Evolutionary conservation across 768 basidiomycete species (phyloP).

Genomic region (Termitomyces sp.): DNA sequence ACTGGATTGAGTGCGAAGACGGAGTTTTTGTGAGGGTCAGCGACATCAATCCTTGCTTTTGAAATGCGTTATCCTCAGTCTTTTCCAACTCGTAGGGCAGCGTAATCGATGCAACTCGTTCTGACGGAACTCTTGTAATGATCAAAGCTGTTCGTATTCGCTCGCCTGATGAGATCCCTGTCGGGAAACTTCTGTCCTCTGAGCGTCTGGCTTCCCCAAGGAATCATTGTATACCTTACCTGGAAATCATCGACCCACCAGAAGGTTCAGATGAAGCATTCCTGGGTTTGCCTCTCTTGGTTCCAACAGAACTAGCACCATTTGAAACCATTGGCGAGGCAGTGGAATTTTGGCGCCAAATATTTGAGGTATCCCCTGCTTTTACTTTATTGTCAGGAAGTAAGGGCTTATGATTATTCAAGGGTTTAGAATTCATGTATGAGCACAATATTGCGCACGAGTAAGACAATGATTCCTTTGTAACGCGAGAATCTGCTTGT

Average conservation of each 20-base stretch:
- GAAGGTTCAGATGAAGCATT: slow-evolving; percentile 9
- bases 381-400: too few relatives aligned
- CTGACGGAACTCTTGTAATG: slow-evolving; percentile 3
- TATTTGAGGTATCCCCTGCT: slow-evolving; percentile 14
- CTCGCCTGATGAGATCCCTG: background rate
- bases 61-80: background rate
- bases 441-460: slow-evolving; percentile 25
- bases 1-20: slow-evolving; percentile 3
- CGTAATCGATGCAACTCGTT: background rate
- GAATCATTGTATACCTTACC: slow-evolving; percentile 28
- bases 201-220: slow-evolving; percentile 6
- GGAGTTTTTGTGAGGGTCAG: background rate
- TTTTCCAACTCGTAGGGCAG: background rate
- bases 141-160: background rate
- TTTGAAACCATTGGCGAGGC: background rate
- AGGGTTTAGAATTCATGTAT: slow-evolving; percentile 29
- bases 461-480: slow-evolving; percentile 7
- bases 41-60: background rate
- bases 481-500: background rate
- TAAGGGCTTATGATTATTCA: background rate
- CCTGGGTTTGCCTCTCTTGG: background rate
- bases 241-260: slow-evolving; percentile 12
- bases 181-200: background rate
- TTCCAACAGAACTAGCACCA: background rate
- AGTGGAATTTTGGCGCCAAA: slow-evolving; percentile 2